These are phyloP conservation scores for Trichomonas tenax DNA, from an alignment of 208 protist species.

Conservation along the genomic window DNA sequence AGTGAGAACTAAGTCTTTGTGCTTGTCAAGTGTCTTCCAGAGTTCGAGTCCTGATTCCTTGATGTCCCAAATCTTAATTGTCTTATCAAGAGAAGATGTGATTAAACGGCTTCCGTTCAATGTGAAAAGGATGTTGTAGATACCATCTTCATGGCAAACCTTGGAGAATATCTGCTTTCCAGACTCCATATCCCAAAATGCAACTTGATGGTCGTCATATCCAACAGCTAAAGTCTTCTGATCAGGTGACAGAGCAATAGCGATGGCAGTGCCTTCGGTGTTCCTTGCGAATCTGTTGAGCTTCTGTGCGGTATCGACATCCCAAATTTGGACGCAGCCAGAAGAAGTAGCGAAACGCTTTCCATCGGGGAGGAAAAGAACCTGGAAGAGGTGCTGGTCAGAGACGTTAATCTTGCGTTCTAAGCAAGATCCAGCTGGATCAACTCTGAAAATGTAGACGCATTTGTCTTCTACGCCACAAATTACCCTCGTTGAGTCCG, in stretches of 20 bases:
- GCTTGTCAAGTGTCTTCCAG: neutral
- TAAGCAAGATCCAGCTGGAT: neutral
- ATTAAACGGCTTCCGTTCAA: neutral
- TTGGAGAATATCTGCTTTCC: neutral
- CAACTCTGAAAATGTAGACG: neutral
- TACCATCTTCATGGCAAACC: neutral
- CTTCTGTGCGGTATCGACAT: neutral
- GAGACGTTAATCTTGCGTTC: neutral
- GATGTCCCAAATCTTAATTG: neutral
- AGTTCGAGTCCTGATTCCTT: neutral
- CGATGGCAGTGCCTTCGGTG: no score
- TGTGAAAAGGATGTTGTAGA: neutral
- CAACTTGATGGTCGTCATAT: neutral
- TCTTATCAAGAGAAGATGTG: neutral
- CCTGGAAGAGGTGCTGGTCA: neutral
- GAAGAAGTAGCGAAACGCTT: neutral
- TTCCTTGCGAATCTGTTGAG: neutral
- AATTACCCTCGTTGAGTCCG: neutral
- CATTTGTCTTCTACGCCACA: neutral
- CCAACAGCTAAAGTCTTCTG: neutral
- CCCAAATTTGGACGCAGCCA: neutral
- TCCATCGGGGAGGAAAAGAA: no score
- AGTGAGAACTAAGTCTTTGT: neutral
- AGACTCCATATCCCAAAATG: neutral
- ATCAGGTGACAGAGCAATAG: neutral